Evolutionary conservation across 306 rosid species (phyloP).

Genomic region (Cucurbita pepo): DNA sequence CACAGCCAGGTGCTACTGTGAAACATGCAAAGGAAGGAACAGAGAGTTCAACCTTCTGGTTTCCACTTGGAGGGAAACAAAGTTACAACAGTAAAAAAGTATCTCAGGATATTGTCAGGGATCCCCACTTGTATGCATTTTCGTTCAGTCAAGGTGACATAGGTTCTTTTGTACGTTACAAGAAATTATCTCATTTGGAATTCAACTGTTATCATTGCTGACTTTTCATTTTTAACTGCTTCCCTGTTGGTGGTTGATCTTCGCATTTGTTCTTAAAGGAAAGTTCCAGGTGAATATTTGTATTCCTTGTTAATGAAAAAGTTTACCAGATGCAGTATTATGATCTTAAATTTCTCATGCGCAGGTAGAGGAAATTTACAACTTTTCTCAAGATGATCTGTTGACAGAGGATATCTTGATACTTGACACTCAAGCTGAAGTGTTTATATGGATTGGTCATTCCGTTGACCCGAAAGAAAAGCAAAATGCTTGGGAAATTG

Average conservation of each 20-base stretch:
- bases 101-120: conserved; percentile 50
- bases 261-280: conserved; percentile 48
- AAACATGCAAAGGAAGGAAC: conserved; percentile 97
- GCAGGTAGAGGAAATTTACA: conserved; percentile 80
- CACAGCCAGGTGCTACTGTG: conserved; percentile 77
- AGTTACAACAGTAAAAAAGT: conserved; percentile 53
- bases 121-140: conserved; percentile 78
- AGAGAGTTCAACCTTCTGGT: conserved; percentile 96
- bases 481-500: conserved; percentile 71
- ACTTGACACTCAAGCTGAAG: conserved; percentile 96
- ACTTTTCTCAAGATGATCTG: conserved; percentile 90
- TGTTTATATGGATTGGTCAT: conserved; percentile 93
- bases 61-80: conserved; percentile 90
- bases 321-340: conserved; percentile 11
- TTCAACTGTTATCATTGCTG: conserved; percentile 7
- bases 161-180: background rate
- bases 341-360: conserved; percentile 11
- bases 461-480: conserved; percentile 77
- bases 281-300: conserved; percentile 73
- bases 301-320: background rate
- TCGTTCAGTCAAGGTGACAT: conserved; percentile 60
- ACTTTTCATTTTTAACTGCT: conserved; percentile 21
- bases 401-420: conserved; percentile 83
- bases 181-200: conserved; percentile 4
- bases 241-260: conserved; percentile 14